Conservation (phyloP, 352 stramenopile species). For the Pythium pyrilobum region DNA sequence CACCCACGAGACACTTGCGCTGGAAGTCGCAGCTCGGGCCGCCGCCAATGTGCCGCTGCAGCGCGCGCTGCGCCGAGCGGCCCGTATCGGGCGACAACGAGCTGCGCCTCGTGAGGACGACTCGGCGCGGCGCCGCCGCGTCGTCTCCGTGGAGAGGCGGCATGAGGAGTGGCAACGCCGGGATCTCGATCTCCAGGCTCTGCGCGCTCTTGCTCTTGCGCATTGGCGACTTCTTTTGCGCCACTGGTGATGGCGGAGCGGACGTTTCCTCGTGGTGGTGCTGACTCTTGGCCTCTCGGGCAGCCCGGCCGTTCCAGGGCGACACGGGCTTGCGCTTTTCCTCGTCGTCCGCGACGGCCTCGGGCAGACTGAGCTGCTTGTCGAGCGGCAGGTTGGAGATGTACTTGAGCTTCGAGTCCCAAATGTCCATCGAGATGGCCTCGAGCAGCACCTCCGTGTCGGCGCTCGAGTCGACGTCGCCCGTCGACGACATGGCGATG, state of each 20-base stretch:
- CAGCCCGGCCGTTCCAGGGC: not conserved
- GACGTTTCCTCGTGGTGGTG: not conserved
- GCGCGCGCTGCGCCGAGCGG: constrained; percentile 47
- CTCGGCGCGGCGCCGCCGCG: too few relatives aligned
- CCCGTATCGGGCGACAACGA: constrained; percentile 50
- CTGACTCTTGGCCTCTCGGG: not conserved
- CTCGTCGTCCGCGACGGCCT: constrained; percentile 20
- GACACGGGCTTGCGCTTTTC: constrained; percentile 8
- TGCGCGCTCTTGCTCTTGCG: constrained; percentile 21
- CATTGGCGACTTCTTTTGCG: constrained; percentile 8
- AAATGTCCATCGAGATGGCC: constrained; percentile 86
- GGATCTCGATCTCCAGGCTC: constrained; percentile 11
- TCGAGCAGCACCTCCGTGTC: constrained; percentile 80
- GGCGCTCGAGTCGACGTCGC: constrained; percentile 46
- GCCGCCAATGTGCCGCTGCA: constrained; percentile 69
- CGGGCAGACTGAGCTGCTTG: constrained; percentile 55
- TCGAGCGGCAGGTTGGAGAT: constrained; percentile 67
- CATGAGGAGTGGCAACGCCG: not conserved
- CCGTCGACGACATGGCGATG: constrained; percentile 75
- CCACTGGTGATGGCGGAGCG: not conserved
- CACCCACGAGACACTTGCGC: constrained; percentile 66
- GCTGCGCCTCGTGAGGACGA: constrained; percentile 13
- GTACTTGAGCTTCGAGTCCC: constrained; percentile 79
- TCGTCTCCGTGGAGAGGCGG: too few relatives aligned
- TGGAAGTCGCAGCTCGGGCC: constrained; percentile 68